Evolutionary conservation across 2,329 filamentous ascomycete genomes (phyloP).

Genomic region (Fusarium dimerum): DNA sequence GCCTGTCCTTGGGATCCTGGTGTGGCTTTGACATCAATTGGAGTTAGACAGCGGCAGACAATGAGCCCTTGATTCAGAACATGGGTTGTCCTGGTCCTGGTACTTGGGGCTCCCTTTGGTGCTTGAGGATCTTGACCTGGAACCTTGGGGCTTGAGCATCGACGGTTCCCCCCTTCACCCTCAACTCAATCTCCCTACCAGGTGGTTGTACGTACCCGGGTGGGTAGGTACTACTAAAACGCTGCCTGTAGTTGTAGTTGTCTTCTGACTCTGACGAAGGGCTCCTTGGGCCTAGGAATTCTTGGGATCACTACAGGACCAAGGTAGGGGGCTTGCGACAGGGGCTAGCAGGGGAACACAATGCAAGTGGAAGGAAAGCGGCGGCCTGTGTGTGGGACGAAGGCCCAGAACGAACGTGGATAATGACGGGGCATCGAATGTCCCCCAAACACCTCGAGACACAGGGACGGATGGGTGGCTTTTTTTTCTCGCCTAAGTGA

Average conservation of each 20-base stretch:
- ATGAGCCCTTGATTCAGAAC: slow-evolving; percentile 2
- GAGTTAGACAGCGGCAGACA: slow-evolving; percentile 12
- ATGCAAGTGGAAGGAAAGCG: slow-evolving; percentile 31
- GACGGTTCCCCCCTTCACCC: slow-evolving; percentile 11
- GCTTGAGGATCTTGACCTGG: slow-evolving; percentile 7
- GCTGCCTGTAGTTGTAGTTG: slow-evolving; percentile 1
- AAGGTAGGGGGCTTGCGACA: slow-evolving; percentile 20
- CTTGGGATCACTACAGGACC: slow-evolving; percentile 30
- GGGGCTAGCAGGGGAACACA: slow-evolving; percentile 24
- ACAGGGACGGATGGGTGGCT: slow-evolving; percentile 6
- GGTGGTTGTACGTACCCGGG: no score
- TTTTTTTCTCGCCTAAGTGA: slow-evolving; percentile 11
- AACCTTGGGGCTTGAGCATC: slow-evolving; percentile 14
- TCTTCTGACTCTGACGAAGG: slow-evolving; percentile 15
- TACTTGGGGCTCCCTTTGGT: slow-evolving; percentile 9
- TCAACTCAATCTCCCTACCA: slow-evolving; percentile 7
- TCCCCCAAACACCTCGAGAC: slow-evolving; percentile 6
- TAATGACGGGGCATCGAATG: slow-evolving; percentile 15
- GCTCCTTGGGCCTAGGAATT: slow-evolving; percentile 15
- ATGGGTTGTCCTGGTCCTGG: slow-evolving; percentile 21
- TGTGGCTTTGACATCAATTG: slow-evolving; percentile 22
- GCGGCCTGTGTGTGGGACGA: slow-evolving; percentile 25
- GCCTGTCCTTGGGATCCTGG: neutral
- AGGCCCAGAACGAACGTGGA: slow-evolving; percentile 26
- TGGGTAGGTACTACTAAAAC: no score